Evolutionary conservation across 176 grass and related monocot species (phyloP).

Genomic region (Oryza nivara): DNA sequence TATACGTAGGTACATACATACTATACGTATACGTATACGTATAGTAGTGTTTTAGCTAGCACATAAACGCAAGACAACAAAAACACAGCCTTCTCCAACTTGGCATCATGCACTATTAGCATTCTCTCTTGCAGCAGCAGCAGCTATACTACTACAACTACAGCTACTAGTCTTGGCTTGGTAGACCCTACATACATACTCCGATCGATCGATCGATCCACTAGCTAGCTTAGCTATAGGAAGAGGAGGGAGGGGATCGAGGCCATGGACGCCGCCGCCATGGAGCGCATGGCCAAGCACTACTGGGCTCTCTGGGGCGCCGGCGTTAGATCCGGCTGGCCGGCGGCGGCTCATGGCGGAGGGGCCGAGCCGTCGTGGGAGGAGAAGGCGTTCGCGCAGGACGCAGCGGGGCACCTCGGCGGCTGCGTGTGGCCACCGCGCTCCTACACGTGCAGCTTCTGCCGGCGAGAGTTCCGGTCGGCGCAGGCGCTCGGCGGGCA

Average conservation of each 20-base stretch:
- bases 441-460: conserved; percentile 82
- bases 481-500: conserved; percentile 72
- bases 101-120: conserved; percentile 29
- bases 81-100: conserved; percentile 40
- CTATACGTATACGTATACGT: no score
- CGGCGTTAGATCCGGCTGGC: conserved; percentile 20
- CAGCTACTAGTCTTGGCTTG: no score
- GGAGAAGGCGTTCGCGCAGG: conserved; percentile 71
- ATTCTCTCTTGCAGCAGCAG: background rate
- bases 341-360: background rate
- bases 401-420: conserved; percentile 55
- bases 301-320: conserved; percentile 47
- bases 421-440: conserved; percentile 78
- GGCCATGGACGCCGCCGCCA: conserved; percentile 41
- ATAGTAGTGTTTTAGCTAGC: background rate
- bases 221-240: background rate
- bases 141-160: background rate
- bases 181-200: no score
- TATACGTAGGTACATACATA: no score
- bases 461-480: conserved; percentile 72
- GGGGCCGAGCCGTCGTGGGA: conserved; percentile 57
- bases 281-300: conserved; percentile 43
- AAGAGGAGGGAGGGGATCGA: background rate
- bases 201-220: no score
- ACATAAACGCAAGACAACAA: conserved; percentile 45